A percentile compares a stretch with the other conserved stretches of the same genome.
Evolutionary conservation across 2,329 filamentous ascomycete genomes (phyloP).

Genomic region (Didymella pinodella): DNA sequence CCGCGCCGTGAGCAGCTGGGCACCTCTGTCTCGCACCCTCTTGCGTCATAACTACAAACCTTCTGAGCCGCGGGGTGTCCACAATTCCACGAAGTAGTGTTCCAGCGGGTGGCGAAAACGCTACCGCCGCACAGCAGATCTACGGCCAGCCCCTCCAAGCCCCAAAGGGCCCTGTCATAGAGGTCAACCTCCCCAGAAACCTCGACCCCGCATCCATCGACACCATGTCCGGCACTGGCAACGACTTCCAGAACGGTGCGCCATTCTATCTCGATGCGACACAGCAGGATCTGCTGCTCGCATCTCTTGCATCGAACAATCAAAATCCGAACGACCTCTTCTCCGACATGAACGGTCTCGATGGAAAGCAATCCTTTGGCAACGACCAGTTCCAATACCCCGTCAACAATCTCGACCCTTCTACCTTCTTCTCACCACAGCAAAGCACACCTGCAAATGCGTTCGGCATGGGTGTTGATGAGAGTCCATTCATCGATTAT

Average conservation of each 20-base stretch:
- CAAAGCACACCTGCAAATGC: conserved; percentile 52
- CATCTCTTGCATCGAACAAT: conserved; percentile 58
- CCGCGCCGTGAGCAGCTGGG: conserved; percentile 20
- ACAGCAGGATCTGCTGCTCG: conserved; percentile 59
- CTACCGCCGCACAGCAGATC: conserved; percentile 11
- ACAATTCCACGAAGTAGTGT: conserved; percentile 8
- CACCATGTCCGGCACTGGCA: conserved; percentile 50
- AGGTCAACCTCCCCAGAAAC: conserved; percentile 5
- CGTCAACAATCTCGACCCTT: conserved; percentile 44
- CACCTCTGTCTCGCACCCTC: conserved; percentile 4
- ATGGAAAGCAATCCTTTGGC: conserved; percentile 29
- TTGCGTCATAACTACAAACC: conserved; percentile 26
- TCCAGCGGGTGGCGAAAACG: conserved; percentile 18
- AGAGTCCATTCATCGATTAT: conserved; percentile 85
- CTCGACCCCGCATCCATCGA: conserved; percentile 29
- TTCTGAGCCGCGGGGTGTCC: conserved; percentile 7
- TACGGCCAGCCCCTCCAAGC: conserved; percentile 6
- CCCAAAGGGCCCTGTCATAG: neutral
- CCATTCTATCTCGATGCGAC: conserved; percentile 56
- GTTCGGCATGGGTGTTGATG: conserved; percentile 61
- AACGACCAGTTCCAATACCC: conserved; percentile 45
- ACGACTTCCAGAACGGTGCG: conserved; percentile 52
- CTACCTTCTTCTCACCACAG: conserved; percentile 50
- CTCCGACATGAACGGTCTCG: conserved; percentile 17
- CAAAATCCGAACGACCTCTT: conserved; percentile 45